Evolutionary conservation across 345 rosid genomes (phyloP).

Genomic region (Sonneratia alba): DNA sequence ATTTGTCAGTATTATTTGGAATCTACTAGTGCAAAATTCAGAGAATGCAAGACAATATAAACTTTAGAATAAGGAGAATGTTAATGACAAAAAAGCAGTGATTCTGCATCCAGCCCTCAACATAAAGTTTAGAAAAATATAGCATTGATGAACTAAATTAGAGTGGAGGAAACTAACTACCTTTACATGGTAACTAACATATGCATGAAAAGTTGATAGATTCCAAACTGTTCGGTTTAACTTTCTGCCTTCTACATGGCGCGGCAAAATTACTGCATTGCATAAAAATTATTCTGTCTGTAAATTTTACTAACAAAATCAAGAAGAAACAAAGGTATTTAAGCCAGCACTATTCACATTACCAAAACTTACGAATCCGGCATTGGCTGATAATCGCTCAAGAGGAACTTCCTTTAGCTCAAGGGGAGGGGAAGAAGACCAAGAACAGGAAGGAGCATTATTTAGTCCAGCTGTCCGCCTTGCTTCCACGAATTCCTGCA

Average conservation of each 20-base stretch:
- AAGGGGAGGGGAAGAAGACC: conserved; percentile 70
- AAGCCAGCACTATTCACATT: conserved; percentile 12
- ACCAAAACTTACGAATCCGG: conserved; percentile 96
- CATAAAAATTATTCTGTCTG: conserved; percentile 7
- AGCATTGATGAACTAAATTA: background rate
- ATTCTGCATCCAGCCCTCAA: no score
- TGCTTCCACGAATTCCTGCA: conserved; percentile 85
- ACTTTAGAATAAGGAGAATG: no score
- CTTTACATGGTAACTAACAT: conserved; percentile 95
- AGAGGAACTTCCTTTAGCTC: conserved; percentile 66
- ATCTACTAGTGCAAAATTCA: no score
- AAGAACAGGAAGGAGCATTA: conserved; percentile 76
- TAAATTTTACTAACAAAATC: conserved; percentile 8
- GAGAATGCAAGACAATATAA: no score
- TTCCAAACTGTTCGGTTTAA: conserved; percentile 86
- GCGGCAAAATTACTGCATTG: conserved; percentile 66
- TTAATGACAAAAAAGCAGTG: no score
- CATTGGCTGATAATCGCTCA: conserved; percentile 72
- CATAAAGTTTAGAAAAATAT: no score
- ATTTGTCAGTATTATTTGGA: no score
- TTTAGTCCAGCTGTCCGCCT: conserved; percentile 69
- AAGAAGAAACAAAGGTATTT: background rate
- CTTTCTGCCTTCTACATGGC: conserved; percentile 83
- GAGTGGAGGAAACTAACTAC: conserved; percentile 29
- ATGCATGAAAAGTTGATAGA: conserved; percentile 85